phyloP scores from a whole-genome alignment of 1,284 basidiomycete genomes.

The Leccinum pachyderme region DNA sequence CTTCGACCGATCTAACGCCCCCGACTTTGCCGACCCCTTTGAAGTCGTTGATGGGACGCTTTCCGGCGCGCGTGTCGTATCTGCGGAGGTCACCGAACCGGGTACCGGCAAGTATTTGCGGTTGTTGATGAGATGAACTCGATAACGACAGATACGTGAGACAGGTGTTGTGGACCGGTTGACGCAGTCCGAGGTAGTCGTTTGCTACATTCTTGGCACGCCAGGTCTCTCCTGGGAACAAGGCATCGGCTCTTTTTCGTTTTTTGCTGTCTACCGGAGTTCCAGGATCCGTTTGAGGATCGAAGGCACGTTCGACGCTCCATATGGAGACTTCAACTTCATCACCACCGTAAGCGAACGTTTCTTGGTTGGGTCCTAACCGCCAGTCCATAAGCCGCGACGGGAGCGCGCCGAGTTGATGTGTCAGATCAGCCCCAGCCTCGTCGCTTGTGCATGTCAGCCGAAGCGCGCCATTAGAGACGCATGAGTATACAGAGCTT shows the following conservation, averaged over 20 bases:
- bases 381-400: slow-evolving; percentile 65
- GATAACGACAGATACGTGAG: slow-evolving; percentile 53
- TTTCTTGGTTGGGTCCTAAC: slow-evolving; percentile 49
- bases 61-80: slow-evolving; percentile 77
- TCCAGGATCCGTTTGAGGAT: slow-evolving; percentile 16
- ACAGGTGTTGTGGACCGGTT: slow-evolving; percentile 77
- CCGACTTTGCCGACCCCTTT: slow-evolving; percentile 59
- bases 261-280: slow-evolving; percentile 46
- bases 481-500: slow-evolving; percentile 57
- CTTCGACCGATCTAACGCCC: slow-evolving; percentile 64
- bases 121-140: slow-evolving; percentile 36
- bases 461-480: slow-evolving; percentile 69
- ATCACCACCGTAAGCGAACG: slow-evolving; percentile 82
- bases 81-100: slow-evolving; percentile 73
- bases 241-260: slow-evolving; percentile 61
- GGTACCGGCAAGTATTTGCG: slow-evolving; percentile 72
- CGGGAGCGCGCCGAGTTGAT: slow-evolving; percentile 47
- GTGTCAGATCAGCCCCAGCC: slow-evolving; percentile 18
- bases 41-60: slow-evolving; percentile 71
- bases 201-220: slow-evolving; percentile 81
- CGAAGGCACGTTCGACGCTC: slow-evolving; percentile 72
- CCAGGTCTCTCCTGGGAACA: slow-evolving; percentile 76
- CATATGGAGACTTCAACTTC: slow-evolving; percentile 87
- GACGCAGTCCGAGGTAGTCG: slow-evolving; percentile 75
- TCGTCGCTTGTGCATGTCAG: slow-evolving; percentile 38